These are phyloP conservation scores for Spergularia marina DNA, from an alignment of 148 eudicot species.

Conservation along the genomic window DNA sequence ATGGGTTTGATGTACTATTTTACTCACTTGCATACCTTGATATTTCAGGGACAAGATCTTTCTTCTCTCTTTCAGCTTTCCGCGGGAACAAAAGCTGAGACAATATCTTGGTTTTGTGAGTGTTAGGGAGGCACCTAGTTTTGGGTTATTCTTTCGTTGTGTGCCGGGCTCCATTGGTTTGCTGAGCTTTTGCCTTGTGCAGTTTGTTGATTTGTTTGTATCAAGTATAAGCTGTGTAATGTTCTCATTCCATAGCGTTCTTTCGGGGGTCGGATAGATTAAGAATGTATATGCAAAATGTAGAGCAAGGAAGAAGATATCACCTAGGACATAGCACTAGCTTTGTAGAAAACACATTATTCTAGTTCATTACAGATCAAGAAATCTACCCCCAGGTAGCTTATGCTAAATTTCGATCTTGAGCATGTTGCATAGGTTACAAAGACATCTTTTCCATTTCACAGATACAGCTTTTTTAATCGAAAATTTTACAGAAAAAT, in stretches of 20 bases:
- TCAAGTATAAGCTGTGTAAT: constrained; percentile 19
- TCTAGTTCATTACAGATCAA: constrained; percentile 16
- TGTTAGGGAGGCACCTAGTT: constrained; percentile 20
- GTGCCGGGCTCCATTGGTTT: constrained; percentile 20
- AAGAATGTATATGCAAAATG: constrained; percentile 29
- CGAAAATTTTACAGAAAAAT: no score
- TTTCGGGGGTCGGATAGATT: constrained; percentile 13
- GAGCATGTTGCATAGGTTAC: no score
- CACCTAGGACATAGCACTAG: constrained; percentile 24
- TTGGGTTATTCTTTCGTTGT: constrained; percentile 14
- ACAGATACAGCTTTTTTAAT: no score
- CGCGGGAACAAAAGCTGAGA: constrained; percentile 41
- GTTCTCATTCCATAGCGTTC: constrained; percentile 29
- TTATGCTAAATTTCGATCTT: background rate
- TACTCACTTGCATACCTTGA: background rate
- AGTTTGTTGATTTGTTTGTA: constrained; percentile 27
- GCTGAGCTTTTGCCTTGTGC: constrained; percentile 20
- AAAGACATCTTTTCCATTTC: no score
- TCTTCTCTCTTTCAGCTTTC: constrained; percentile 53
- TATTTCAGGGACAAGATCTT: constrained; percentile 42
- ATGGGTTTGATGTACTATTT: background rate
- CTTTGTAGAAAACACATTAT: constrained; percentile 23
- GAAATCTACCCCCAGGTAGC: constrained; percentile 3
- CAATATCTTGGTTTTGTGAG: constrained; percentile 6
- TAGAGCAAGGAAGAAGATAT: constrained; percentile 21